These are phyloP conservation scores for Syzygium grande DNA, from an alignment of 345 rosid species.

Conservation along the genomic window DNA sequence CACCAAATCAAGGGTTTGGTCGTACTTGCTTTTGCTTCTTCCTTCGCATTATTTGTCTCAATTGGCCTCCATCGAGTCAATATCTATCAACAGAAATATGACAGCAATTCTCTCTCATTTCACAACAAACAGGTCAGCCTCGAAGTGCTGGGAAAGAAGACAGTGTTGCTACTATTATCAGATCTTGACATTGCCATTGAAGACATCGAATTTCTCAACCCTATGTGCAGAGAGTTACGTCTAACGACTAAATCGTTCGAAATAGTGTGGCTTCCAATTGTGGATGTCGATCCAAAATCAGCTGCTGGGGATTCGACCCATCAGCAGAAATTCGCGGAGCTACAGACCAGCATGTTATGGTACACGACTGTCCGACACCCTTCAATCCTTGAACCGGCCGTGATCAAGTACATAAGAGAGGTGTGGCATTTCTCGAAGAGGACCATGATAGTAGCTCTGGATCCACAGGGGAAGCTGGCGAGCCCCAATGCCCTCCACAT, in stretches of 20 bases:
- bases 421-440: background rate
- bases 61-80: background rate
- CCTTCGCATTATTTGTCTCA: background rate
- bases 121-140: background rate
- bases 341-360: conserved; percentile 21
- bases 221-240: conserved; percentile 10
- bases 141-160: conserved; percentile 11
- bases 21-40: background rate
- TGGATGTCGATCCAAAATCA: conserved; percentile 11
- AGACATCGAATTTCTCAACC: conserved; percentile 16
- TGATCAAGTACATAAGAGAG: conserved; percentile 12
- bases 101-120: background rate
- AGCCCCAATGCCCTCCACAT: conserved; percentile 16
- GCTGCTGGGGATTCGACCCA: conserved; percentile 11
- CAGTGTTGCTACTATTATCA: conserved; percentile 19
- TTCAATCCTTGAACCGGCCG: conserved; percentile 13
- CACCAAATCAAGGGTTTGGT: conserved; percentile 17
- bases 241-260: conserved; percentile 10
- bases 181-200: conserved; percentile 23
- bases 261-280: conserved; percentile 38
- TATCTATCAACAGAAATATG: background rate
- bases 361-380: conserved; percentile 13
- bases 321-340: conserved; percentile 11
- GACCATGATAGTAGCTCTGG: conserved; percentile 16
- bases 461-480: conserved; percentile 12